Evolutionary conservation across 169 alveolate species (phyloP).

Genomic region (Plasmodium vivax): DNA sequence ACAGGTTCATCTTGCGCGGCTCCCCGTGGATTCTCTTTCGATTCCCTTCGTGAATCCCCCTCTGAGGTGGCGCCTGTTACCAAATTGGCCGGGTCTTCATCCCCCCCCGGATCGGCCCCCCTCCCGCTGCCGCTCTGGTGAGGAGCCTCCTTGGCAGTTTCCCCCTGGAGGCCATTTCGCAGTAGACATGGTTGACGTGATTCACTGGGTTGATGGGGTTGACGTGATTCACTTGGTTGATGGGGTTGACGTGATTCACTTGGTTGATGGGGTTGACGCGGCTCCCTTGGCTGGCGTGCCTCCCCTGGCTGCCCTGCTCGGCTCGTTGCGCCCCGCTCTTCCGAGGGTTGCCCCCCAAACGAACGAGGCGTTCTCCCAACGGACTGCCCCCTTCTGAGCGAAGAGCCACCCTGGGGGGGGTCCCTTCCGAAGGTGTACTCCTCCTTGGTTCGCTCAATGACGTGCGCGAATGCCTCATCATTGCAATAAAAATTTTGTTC

Average conservation of each 20-base stretch:
- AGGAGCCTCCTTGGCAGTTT: background rate
- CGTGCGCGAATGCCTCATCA: background rate
- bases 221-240: too few relatives aligned
- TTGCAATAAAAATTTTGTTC: constrained; percentile 8
- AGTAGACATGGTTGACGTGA: background rate
- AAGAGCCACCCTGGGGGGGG: background rate
- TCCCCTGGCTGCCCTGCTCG: too few relatives aligned
- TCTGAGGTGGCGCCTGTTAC: background rate
- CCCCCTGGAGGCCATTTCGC: background rate
- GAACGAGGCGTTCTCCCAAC: background rate
- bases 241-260: background rate
- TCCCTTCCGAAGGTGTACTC: background rate
- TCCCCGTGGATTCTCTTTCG: background rate
- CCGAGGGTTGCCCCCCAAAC: background rate
- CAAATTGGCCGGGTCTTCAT: background rate
- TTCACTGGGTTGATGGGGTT: too few relatives aligned
- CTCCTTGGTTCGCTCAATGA: constrained; percentile 4
- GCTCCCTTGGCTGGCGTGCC: too few relatives aligned
- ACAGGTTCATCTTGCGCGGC: background rate
- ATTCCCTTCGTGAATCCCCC: background rate
- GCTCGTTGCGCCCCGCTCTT: background rate
- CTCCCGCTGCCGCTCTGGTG: background rate
- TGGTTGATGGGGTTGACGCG: background rate
- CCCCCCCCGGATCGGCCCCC: background rate
- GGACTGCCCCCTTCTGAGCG: background rate